phyloP scores from a whole-genome alignment of 257 asterid species.

The Solanum gandarillasii region DNA sequence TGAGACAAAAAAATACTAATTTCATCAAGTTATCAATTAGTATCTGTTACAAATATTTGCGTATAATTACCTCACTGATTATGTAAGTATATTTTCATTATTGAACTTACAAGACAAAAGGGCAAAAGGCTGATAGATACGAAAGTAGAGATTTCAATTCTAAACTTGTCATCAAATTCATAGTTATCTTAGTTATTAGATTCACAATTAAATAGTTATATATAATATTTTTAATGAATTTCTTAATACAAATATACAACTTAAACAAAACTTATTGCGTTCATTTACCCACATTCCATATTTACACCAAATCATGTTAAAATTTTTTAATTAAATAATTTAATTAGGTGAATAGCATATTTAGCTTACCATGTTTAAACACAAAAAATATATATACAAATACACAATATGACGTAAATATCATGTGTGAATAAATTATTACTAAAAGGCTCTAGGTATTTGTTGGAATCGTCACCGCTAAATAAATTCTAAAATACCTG shows the following conservation, averaged over 20 bases:
- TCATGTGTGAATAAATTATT: neutral
- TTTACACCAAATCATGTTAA: no score
- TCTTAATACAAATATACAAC: no score
- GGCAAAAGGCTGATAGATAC: neutral
- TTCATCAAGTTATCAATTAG: neutral
- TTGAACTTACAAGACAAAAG: no score
- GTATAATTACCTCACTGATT: neutral
- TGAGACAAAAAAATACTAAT: no score
- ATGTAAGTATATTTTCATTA: neutral
- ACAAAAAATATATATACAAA: neutral
- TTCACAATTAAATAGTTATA: neutral
- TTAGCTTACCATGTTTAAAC: neutral
- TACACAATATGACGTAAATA: no score
- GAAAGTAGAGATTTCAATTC: no score
- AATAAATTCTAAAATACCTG: accelerated
- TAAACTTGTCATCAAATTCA: neutral
- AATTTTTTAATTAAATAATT: no score
- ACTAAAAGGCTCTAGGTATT: no score
- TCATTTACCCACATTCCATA: neutral
- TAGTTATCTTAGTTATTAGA: no score
- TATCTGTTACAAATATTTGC: no score
- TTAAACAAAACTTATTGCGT: neutral
- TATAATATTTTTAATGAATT: no score
- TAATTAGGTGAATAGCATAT: no score
- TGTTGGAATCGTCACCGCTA: accelerated